Base-by-base conservation (phyloP, 2,329 filamentous ascomycete species). In the Pezizomycotina sp. region DNA sequence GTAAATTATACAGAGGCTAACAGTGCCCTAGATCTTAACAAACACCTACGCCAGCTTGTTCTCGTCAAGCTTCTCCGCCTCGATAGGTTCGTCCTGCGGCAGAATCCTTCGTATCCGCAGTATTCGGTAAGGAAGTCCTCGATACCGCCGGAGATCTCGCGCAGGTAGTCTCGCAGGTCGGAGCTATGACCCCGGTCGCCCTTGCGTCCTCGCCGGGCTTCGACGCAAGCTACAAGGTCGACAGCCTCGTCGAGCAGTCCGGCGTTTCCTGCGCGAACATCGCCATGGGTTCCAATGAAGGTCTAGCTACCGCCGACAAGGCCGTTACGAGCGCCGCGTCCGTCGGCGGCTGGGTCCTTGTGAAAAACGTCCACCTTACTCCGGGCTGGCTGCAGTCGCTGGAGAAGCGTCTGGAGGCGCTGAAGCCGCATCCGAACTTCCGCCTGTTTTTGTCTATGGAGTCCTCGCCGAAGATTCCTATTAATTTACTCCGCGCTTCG, bases 141-240 rank as follows among this genome's bases (percentile, higher is more conserved):
- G 82, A 93, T 48, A 70, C 79, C 30, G 76, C 75, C 31, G 81
- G 86, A 52, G 84, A 95, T 54, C 69, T 98, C 29, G 75, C 77
- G 54, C 72, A 79, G 41, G 86, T 89, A 12, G 79, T 92, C 38
- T 69, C 74, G 33, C 77, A 92, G 57, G 82, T 92, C 34, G 76
- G 75, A 4, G 74, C 86, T 19, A 80, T 74, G 20, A 74, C 81
- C 2, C 89, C 89, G 6, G 79, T 98, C 48, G 78, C 89, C 3
- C 69, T 98, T 22, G 86, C 86, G 52, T 98, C 89, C 4, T 93
- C 78, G 52, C 83, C 86, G 42, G 89, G 89, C 23, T 98, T 98
- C 56, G 89, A 98, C 58, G 91, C 91, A 35, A 92, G 82, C 56
- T 98, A 95, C 72, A 98, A 98, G 65, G 89, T 98, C 42, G 89